Evolutionary conservation across 345 rosid species (phyloP).

Genomic region (Acer campestre): DNA sequence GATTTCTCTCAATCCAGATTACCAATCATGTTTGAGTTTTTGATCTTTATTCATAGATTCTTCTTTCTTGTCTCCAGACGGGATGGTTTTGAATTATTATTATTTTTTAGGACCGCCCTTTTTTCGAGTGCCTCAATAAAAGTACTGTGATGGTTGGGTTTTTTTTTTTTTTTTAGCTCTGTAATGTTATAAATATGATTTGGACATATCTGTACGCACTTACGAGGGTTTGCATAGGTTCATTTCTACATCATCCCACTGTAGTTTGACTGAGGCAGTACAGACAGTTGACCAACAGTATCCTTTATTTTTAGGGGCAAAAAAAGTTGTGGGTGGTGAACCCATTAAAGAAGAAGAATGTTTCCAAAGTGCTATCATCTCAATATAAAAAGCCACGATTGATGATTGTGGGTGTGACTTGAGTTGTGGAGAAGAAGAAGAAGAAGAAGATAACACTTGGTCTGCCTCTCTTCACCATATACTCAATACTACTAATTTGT

Average conservation of each 20-base stretch:
- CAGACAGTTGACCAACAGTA: constrained; percentile 12
- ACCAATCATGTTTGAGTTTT: too few species aligned
- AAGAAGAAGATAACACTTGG: constrained; percentile 17
- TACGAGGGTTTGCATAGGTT: neutral
- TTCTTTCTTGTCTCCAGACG: too few species aligned
- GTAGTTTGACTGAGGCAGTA: neutral
- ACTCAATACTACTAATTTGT: neutral
- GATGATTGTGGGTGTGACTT: constrained; percentile 22
- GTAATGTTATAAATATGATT: too few species aligned
- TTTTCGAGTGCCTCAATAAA: too few species aligned
- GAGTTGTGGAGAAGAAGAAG: neutral
- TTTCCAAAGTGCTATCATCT: constrained; percentile 24
- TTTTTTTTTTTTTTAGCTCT: too few species aligned
- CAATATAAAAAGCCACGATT: constrained; percentile 22
- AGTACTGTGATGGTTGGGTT: too few species aligned
- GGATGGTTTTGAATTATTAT: too few species aligned
- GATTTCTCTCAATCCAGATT: too few species aligned
- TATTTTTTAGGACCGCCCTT: too few species aligned
- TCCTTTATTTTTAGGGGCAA: neutral
- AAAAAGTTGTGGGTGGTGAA: constrained; percentile 15
- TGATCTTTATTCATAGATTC: too few species aligned
- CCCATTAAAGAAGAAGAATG: constrained; percentile 10
- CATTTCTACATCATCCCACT: constrained; percentile 9
- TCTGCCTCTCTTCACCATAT: neutral
- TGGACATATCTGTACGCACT: too few species aligned